A percentile compares a stretch with the other conserved stretches of the same genome.
phyloP scores from a whole-genome alignment of 192 early-diverging fungal genomes.

The Dissophora ornata region DNA sequence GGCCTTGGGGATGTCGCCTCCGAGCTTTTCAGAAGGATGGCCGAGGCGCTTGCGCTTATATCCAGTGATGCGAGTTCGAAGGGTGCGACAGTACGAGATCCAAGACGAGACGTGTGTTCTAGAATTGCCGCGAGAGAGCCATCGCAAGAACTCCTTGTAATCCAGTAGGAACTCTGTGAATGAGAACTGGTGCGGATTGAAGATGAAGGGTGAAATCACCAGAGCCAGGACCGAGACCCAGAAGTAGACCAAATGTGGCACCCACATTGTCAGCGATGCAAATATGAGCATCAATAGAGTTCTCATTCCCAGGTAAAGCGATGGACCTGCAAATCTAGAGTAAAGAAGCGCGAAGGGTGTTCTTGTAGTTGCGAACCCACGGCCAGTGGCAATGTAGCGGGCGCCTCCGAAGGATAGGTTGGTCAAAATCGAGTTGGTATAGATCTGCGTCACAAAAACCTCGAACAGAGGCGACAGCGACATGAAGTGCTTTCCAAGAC shows the following conservation, averaged over 20 bases:
- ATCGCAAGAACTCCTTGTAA: constrained; percentile 83
- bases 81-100: constrained; percentile 78
- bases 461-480: constrained; percentile 88
- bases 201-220: constrained; percentile 84
- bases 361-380: constrained; percentile 86
- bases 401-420: constrained; percentile 85
- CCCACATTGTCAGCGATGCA: constrained; percentile 78
- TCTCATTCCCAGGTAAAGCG: constrained; percentile 80
- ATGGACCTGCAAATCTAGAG: constrained; percentile 78
- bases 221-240: constrained; percentile 85
- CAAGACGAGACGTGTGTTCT: constrained; percentile 80
- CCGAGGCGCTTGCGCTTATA: constrained; percentile 81
- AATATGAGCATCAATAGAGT: constrained; percentile 78
- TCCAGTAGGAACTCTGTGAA: constrained; percentile 82
- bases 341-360: constrained; percentile 80
- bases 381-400: constrained; percentile 85
- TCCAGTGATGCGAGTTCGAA: constrained; percentile 81
- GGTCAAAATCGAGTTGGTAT: constrained; percentile 82
- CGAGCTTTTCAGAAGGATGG: constrained; percentile 68
- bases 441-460: constrained; percentile 86
- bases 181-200: constrained; percentile 91
- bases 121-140: constrained; percentile 84
- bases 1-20: constrained; percentile 73
- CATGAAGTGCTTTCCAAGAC: constrained; percentile 83
- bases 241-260: constrained; percentile 80